Conservation (phyloP, 169 alveolate genomes). For the Ichthyophthirius multifiliis region DNA sequence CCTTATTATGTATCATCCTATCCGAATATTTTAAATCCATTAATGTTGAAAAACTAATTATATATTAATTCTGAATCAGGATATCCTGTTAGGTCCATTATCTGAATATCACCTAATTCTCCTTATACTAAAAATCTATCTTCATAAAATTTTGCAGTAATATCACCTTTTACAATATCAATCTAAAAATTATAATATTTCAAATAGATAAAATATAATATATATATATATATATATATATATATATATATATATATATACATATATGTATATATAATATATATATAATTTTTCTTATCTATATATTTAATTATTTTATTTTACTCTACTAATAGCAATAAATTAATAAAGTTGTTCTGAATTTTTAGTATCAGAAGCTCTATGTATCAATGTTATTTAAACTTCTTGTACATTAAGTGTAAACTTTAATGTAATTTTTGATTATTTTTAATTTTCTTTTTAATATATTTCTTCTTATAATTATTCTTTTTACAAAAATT, state of each 20-base stretch:
- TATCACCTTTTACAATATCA: not conserved
- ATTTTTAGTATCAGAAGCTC: not conserved
- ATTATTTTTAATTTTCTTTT: too few relatives aligned
- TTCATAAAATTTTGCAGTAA: not conserved
- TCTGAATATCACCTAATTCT: not conserved
- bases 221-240: too few relatives aligned
- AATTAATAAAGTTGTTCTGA: not conserved
- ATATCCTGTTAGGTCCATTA: not conserved
- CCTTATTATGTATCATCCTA: not conserved
- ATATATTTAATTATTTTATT: not conserved
- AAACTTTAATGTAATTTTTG: too few relatives aligned
- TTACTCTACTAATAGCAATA: not conserved
- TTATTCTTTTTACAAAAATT: too few relatives aligned
- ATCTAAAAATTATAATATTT: too few relatives aligned
- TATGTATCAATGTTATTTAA: not conserved
- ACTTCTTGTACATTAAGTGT: too few relatives aligned
- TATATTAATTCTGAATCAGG: not conserved
- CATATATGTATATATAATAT: too few relatives aligned
- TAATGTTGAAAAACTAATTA: not conserved
- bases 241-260: too few relatives aligned
- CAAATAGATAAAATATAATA: too few relatives aligned
- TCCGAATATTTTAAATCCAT: not conserved
- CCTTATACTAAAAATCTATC: not conserved
- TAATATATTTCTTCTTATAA: too few relatives aligned
- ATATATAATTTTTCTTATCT: not conserved